Percentiles rank a stretch among this genome's conserved stretches.
Conservation (phyloP, 2,329 filamentous ascomycete species). For the Coleophoma cylindrospora region DNA sequence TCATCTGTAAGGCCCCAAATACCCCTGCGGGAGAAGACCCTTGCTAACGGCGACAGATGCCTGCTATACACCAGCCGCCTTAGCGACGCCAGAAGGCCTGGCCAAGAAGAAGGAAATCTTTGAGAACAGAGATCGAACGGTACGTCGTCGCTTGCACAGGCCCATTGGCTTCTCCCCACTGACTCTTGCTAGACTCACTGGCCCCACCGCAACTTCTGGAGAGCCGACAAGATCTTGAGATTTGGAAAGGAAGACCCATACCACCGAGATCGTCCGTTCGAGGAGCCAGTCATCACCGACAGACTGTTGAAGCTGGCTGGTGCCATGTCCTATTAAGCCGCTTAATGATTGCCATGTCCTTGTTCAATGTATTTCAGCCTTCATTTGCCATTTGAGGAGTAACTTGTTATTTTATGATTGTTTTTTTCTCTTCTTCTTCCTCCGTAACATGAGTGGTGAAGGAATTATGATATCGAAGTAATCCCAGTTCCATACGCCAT, state of each 20-base stretch:
- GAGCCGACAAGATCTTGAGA: constrained; percentile 7
- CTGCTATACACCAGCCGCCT: constrained; percentile 7
- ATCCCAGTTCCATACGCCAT: neutral
- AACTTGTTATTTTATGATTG: neutral
- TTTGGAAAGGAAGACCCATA: constrained; percentile 11
- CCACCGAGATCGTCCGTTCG: constrained; percentile 9
- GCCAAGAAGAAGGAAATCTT: constrained; percentile 5
- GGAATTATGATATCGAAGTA: neutral
- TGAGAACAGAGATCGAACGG: constrained; percentile 3
- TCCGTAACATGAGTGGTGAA: neutral
- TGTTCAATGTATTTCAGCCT: neutral
- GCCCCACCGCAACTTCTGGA: constrained; percentile 11
- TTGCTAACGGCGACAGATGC: constrained; percentile 3
- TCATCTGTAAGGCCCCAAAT: constrained; percentile 7
- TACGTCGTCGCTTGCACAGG: neutral
- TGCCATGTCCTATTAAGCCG: constrained; percentile 5
- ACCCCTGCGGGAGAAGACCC: neutral
- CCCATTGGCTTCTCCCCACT: neutral
- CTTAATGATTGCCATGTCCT: neutral
- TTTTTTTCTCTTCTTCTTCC: neutral
- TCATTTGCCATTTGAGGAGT: neutral
- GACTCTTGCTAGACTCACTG: constrained; percentile 5
- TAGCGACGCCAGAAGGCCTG: neutral
- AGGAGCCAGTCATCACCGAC: constrained; percentile 8
- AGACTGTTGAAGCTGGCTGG: constrained; percentile 8